These are phyloP conservation scores for Paramecium pentaurelia DNA, from an alignment of 73 alveolate genomes.

Conservation along the genomic window DNA sequence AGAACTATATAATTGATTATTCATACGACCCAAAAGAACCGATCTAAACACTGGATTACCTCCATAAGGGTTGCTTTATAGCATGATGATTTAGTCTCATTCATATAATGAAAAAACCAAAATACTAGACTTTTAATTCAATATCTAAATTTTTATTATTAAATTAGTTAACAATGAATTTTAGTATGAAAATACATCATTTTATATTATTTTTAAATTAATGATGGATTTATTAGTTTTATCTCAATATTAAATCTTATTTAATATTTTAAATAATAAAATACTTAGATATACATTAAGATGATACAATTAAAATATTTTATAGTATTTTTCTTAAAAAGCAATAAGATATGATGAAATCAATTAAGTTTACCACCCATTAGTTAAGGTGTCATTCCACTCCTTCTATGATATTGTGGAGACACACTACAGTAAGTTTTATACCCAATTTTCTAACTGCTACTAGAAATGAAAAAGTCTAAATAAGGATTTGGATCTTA, in stretches of 20 bases:
- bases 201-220: too few relatives aligned
- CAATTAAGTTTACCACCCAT: not conserved
- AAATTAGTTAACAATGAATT: too few relatives aligned
- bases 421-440: not conserved
- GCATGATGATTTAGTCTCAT: slow-evolving; percentile 31
- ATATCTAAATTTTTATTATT: too few relatives aligned
- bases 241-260: too few relatives aligned
- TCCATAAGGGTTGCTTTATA: slow-evolving; percentile 55
- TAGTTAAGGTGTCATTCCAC: not conserved
- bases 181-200: too few relatives aligned
- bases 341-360: not conserved
- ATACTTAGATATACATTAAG: too few relatives aligned
- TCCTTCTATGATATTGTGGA: not conserved
- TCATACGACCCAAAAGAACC: slow-evolving; percentile 97
- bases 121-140: not conserved
- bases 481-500: slow-evolving; percentile 7
- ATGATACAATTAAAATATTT: too few relatives aligned
- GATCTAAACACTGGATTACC: slow-evolving; percentile 92
- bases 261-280: too few relatives aligned
- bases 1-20: slow-evolving; percentile 91
- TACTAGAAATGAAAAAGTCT: not conserved
- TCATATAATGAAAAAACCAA: not conserved
- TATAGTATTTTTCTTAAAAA: too few relatives aligned
- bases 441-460: not conserved
- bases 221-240: too few relatives aligned